Conservation (phyloP, 2,329 filamentous ascomycete species). For the Colletotrichum sojae region DNA sequence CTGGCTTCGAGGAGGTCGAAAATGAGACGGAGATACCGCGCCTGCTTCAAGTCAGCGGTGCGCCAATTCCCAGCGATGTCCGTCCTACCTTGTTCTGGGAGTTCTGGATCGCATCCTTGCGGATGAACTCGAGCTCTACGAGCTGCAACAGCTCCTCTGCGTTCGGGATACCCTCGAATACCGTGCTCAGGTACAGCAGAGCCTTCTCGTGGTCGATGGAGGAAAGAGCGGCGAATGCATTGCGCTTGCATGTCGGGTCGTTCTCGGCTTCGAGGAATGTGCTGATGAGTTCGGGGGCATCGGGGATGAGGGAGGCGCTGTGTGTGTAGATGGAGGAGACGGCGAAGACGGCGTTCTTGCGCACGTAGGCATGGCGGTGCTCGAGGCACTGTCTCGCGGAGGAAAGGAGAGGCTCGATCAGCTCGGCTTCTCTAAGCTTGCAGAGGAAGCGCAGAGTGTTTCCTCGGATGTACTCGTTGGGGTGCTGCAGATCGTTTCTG, state of each 20-base stretch:
- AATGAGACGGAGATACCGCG: slow-evolving; percentile 92
- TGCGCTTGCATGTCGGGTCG: slow-evolving; percentile 96
- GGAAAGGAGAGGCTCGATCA: slow-evolving; percentile 95
- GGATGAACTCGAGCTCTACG: slow-evolving; percentile 96
- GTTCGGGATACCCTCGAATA: slow-evolving; percentile 94
- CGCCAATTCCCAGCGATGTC: not conserved
- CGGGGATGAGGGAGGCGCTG: slow-evolving; percentile 91
- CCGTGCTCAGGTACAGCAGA: slow-evolving; percentile 85
- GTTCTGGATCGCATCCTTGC: slow-evolving; percentile 97
- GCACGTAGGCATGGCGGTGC: slow-evolving; percentile 96
- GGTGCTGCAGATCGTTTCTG: slow-evolving; percentile 95
- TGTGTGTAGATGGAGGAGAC: slow-evolving; percentile 93
- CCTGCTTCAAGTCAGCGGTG: slow-evolving; percentile 60
- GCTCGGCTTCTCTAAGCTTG: slow-evolving; percentile 94
- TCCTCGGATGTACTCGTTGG: slow-evolving; percentile 98
- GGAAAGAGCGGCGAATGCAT: slow-evolving; percentile 92
- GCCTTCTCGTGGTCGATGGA: slow-evolving; percentile 96
- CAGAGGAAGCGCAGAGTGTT: slow-evolving; percentile 98
- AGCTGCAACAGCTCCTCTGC: slow-evolving; percentile 94
- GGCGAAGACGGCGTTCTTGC: slow-evolving; percentile 97
- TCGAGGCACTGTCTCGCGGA: slow-evolving; percentile 93
- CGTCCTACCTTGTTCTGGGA: slow-evolving; percentile 86
- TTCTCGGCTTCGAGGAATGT: slow-evolving; percentile 92
- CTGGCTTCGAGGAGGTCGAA: slow-evolving; percentile 96
- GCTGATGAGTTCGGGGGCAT: slow-evolving; percentile 92